A percentile compares a stretch with the other conserved stretches of the same genome.
Conservation (phyloP, 2,329 filamentous ascomycete genomes). For the Nannizzia gypsea region DNA sequence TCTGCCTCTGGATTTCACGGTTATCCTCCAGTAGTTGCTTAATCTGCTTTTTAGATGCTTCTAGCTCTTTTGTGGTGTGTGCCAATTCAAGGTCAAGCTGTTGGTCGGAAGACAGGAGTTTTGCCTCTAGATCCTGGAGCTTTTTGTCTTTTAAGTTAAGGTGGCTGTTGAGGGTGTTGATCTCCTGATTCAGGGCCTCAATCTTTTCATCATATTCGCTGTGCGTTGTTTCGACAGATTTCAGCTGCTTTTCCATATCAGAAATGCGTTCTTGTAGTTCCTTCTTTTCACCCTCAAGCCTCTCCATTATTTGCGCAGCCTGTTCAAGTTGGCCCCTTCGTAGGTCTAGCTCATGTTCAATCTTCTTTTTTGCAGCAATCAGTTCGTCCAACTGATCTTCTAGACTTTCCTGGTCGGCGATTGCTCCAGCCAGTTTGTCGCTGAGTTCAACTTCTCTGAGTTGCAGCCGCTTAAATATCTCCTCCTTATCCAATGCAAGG, state of each 20-base stretch:
- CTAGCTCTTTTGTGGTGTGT: constrained; percentile 65
- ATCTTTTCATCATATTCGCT: constrained; percentile 66
- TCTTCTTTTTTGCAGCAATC: constrained; percentile 75
- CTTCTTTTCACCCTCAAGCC: constrained; percentile 75
- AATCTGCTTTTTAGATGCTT: constrained; percentile 59
- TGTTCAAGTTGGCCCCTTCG: constrained; percentile 78
- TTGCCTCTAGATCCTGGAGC: constrained; percentile 71
- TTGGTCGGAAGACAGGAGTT: constrained; percentile 73
- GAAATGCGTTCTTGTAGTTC: constrained; percentile 56
- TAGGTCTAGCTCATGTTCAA: constrained; percentile 71
- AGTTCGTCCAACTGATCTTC: constrained; percentile 89
- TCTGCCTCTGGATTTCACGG: constrained; percentile 67
- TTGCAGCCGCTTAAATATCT: constrained; percentile 96
- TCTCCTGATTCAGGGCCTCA: constrained; percentile 63
- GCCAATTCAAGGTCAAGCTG: constrained; percentile 79
- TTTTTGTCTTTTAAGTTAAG: constrained; percentile 82
- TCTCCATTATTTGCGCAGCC: constrained; percentile 73
- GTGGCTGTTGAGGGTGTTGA: constrained; percentile 86
- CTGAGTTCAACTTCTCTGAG: constrained; percentile 80
- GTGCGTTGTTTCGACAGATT: constrained; percentile 57
- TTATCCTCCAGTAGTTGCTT: constrained; percentile 71
- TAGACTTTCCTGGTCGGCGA: constrained; percentile 86
- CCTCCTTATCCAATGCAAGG: constrained; percentile 93
- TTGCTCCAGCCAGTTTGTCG: constrained; percentile 81
- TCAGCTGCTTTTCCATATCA: constrained; percentile 58